These are phyloP conservation scores for Saccharomyces hybrid DNA, from an alignment of 1,139 yeast species.

Conservation along the genomic window DNA sequence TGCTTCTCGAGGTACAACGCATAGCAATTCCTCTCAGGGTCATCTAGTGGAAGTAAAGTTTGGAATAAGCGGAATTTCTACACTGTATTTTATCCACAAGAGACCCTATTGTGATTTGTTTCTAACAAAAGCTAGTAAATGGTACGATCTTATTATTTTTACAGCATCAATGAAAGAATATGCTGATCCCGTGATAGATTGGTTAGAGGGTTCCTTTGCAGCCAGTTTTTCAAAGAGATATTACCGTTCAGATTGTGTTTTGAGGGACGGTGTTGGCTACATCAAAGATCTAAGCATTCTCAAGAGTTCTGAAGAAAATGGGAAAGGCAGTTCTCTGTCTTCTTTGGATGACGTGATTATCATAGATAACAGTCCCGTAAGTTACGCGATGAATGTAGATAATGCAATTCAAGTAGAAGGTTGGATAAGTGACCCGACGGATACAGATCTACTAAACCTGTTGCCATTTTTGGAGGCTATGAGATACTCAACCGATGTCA, in stretches of 20 bases:
- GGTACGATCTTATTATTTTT: constrained; percentile 86
- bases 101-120: constrained; percentile 88
- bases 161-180: constrained; percentile 93
- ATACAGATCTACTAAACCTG: constrained; percentile 68
- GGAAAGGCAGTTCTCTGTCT: constrained; percentile 32
- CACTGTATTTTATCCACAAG: constrained; percentile 83
- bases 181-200: constrained; percentile 94
- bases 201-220: constrained; percentile 48
- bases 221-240: constrained; percentile 41
- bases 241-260: constrained; percentile 75
- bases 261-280: constrained; percentile 74
- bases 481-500: constrained; percentile 78
- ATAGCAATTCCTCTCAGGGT: constrained; percentile 36
- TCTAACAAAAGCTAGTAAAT: constrained; percentile 64
- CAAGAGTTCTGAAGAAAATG: constrained; percentile 12
- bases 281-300: constrained; percentile 69
- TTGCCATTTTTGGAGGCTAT: constrained; percentile 76
- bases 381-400: constrained; percentile 74
- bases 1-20: constrained; percentile 56
- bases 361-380: constrained; percentile 86
- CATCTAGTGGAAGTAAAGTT: constrained; percentile 84
- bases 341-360: constrained; percentile 61
- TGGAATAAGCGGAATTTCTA: constrained; percentile 41
- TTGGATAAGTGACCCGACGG: constrained; percentile 94
- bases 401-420: constrained; percentile 94